Conservation (phyloP, 495 filamentous ascomycete species). For the Tuber melanosporum region DNA sequence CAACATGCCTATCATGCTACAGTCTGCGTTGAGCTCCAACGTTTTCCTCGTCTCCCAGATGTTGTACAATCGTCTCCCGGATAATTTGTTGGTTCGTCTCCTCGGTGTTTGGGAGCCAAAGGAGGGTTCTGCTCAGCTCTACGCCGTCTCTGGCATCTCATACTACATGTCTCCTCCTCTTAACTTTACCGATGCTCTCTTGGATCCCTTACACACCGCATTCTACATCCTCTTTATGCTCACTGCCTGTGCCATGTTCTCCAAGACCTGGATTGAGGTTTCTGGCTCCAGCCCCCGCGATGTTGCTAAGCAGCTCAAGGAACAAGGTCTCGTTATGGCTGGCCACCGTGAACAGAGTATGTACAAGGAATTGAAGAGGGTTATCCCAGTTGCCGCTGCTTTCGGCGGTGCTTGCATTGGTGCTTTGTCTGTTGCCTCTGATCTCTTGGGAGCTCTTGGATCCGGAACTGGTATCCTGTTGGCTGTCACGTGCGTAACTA, state of each 20-base stretch:
- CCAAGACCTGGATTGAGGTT: conserved; percentile 99
- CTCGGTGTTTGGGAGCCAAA: conserved; percentile 97
- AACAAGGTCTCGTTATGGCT: conserved; percentile 98
- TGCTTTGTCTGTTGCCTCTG: conserved; percentile 87
- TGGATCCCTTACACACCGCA: conserved; percentile 94
- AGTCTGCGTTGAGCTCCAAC: conserved; percentile 96
- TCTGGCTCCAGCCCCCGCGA: conserved; percentile 95
- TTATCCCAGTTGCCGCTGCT: conserved; percentile 95
- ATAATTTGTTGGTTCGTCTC: conserved; percentile 94
- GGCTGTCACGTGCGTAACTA: conserved; percentile 85
- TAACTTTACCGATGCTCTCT: conserved; percentile 90
- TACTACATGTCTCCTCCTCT: conserved; percentile 99
- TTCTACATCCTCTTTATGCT: conserved; percentile 97
- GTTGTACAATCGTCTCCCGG: conserved; percentile 96
- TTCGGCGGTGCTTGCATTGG: conserved; percentile 99
- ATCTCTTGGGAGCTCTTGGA: conserved; percentile 92
- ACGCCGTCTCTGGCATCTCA: conserved; percentile 80
- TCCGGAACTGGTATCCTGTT: conserved; percentile 95
- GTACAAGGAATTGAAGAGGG: conserved; percentile 99
- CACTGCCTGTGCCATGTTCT: conserved; percentile 94
- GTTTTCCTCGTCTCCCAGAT: conserved; percentile 98
- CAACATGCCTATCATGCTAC: conserved; percentile 99
- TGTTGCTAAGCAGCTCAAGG: conserved; percentile 99
- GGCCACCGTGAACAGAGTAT: conserved; percentile 99
- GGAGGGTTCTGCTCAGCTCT: conserved; percentile 93